These are phyloP conservation scores for Tolypocladium tropicale DNA, from an alignment of 2,329 filamentous ascomycete species.

Conservation along the genomic window DNA sequence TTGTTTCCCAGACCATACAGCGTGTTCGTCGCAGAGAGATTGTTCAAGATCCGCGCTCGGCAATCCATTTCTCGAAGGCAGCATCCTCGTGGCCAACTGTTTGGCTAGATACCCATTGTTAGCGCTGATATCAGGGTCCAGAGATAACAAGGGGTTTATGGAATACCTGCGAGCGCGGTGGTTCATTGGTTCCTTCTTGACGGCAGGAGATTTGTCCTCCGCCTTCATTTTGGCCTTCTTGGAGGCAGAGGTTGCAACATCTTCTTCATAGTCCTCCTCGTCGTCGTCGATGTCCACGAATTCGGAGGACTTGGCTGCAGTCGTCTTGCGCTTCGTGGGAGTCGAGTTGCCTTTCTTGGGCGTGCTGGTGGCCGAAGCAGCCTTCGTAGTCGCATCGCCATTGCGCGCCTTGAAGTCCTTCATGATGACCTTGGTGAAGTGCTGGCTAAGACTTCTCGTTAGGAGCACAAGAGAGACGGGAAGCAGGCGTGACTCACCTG, in stretches of 20 bases:
- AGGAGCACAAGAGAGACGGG: neutral
- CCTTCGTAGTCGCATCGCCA: too few species aligned
- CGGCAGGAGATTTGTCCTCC: constrained; percentile 4
- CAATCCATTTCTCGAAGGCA: neutral
- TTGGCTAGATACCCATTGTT: neutral
- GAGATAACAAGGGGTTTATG: neutral
- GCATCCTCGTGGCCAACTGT: neutral
- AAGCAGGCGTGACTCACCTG: constrained; percentile 16
- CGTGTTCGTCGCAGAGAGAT: neutral
- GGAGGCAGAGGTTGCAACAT: constrained; percentile 5
- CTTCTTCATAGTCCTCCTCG: constrained; percentile 3
- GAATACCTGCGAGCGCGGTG: constrained; percentile 9
- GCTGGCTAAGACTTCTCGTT: constrained; percentile 18
- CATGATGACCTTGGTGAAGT: constrained; percentile 27
- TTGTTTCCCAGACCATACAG: too few species aligned
- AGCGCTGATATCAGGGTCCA: neutral
- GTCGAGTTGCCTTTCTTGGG: neutral
- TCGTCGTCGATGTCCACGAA: constrained; percentile 7
- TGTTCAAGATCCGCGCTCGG: neutral
- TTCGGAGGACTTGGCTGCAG: neutral
- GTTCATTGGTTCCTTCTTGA: constrained; percentile 9
- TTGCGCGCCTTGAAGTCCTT: constrained; percentile 21
- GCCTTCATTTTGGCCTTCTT: constrained; percentile 21
- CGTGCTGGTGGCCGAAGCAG: too few species aligned
- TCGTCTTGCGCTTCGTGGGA: constrained; percentile 6